Conservation (phyloP, 495 filamentous ascomycete species). For the Mytilinidion resinicola region DNA sequence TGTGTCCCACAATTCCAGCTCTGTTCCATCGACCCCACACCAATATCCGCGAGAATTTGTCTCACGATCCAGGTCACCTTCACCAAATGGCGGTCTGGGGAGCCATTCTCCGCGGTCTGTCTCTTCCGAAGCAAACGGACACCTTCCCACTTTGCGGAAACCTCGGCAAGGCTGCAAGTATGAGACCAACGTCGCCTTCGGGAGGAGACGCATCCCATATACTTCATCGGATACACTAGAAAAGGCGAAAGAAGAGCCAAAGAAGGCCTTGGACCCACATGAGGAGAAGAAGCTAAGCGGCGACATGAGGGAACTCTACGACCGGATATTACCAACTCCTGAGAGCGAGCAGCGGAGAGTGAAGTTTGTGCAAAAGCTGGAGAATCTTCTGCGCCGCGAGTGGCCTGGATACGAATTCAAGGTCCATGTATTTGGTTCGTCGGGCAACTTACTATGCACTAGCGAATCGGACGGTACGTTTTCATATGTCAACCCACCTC, state of each 20-base stretch:
- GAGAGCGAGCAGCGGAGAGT: conserved; percentile 69
- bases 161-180: conserved; percentile 63
- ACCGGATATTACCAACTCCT: conserved; percentile 72
- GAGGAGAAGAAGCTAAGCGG: conserved; percentile 33
- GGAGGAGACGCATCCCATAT: conserved; percentile 84
- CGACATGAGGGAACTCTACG: conserved; percentile 78
- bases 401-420: conserved; percentile 89
- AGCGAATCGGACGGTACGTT: conserved; percentile 90
- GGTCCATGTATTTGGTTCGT: conserved; percentile 93
- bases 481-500: conserved; percentile 29
- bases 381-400: conserved; percentile 75
- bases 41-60: conserved; percentile 80
- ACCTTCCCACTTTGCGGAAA: conserved; percentile 57
- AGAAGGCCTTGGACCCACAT: conserved; percentile 47
- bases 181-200: conserved; percentile 69
- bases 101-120: conserved; percentile 86
- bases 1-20: conserved; percentile 67
- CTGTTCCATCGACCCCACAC: conserved; percentile 89
- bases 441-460: conserved; percentile 89
- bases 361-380: conserved; percentile 75
- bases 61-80: conserved; percentile 79
- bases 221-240: conserved; percentile 65
- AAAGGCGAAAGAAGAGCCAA: conserved; percentile 57
- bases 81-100: conserved; percentile 59
- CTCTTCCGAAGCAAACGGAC: conserved; percentile 77